Evolutionary conservation across 1,139 yeast species (phyloP).

Genomic region (Ogataea hybrid): DNA sequence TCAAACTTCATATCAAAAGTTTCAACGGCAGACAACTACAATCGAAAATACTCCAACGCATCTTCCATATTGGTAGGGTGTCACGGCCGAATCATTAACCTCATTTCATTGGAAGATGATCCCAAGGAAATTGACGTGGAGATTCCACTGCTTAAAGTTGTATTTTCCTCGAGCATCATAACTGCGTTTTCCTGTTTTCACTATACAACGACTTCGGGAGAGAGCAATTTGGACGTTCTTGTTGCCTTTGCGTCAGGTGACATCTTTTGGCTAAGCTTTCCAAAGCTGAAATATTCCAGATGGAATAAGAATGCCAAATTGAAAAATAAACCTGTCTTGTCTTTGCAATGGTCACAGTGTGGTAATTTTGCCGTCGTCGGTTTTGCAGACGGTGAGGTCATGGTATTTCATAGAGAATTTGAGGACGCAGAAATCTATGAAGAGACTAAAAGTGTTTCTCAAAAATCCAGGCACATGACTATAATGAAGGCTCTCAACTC

Average conservation of each 20-base stretch:
- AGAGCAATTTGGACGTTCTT: constrained; percentile 43
- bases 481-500: constrained; percentile 16
- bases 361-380: constrained; percentile 33
- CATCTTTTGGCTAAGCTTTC: constrained; percentile 53
- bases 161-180: constrained; percentile 25
- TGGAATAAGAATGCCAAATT: constrained; percentile 47
- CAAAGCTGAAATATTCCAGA: constrained; percentile 44
- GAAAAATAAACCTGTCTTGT: constrained; percentile 31
- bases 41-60: constrained; percentile 25
- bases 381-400: constrained; percentile 35
- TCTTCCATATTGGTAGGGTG: constrained; percentile 27
- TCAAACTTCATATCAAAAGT: constrained; percentile 32
- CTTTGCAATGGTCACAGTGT: constrained; percentile 30
- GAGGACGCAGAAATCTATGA: constrained; percentile 34
- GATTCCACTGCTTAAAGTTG: constrained; percentile 29
- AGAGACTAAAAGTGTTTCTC: constrained; percentile 1
- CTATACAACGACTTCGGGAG: constrained; percentile 27
- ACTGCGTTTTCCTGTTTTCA: constrained; percentile 27
- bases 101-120: constrained; percentile 26
- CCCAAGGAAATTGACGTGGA: constrained; percentile 32
- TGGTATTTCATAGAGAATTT: constrained; percentile 31
- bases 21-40: constrained; percentile 27
- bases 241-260: constrained; percentile 55
- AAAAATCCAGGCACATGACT: constrained; percentile 21
- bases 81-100: constrained; percentile 33